phyloP scores from a whole-genome alignment of 257 asterid genomes.

The Solanum ossicruentum region DNA sequence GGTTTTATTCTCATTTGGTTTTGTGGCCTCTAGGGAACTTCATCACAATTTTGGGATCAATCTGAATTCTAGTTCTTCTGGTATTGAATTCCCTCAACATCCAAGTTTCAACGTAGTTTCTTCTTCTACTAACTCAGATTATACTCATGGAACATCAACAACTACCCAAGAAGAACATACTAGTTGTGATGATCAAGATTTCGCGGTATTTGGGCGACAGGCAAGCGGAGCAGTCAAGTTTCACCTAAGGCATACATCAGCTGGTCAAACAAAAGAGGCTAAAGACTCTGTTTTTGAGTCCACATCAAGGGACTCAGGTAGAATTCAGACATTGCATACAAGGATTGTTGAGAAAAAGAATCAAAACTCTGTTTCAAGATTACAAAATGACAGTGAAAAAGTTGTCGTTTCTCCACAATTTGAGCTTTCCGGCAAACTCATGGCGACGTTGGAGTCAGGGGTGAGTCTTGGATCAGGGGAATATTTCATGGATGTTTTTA shows the following conservation, averaged over 20 bases:
- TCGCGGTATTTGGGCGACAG: not conserved
- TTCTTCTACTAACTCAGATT: constrained; percentile 21
- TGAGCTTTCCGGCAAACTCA: constrained; percentile 30
- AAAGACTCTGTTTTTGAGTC: constrained; percentile 36
- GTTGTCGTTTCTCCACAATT: constrained; percentile 16
- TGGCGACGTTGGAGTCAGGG: constrained; percentile 77
- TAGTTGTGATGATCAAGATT: not conserved
- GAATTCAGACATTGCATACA: constrained; percentile 60
- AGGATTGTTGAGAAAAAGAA: constrained; percentile 55
- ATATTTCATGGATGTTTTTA: constrained; percentile 79
- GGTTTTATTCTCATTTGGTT: constrained; percentile 12
- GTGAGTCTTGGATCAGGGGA: constrained; percentile 55
- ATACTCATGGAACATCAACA: constrained; percentile 3
- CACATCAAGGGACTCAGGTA: constrained; percentile 43
- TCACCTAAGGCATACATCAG: constrained; percentile 42
- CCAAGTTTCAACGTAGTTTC: constrained; percentile 24
- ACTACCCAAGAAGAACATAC: not conserved
- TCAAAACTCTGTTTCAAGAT: constrained; percentile 31
- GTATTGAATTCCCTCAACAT: constrained; percentile 36
- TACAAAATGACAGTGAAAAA: constrained; percentile 1
- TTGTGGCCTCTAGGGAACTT: constrained; percentile 11
- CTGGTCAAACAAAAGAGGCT: constrained; percentile 10
- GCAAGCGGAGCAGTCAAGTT: constrained; percentile 28
- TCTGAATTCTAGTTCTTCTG: constrained; percentile 14
- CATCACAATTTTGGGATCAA: constrained; percentile 3